Evolutionary conservation across 768 basidiomycete genomes (phyloP).

Genomic region (Mycena leptocephala): DNA sequence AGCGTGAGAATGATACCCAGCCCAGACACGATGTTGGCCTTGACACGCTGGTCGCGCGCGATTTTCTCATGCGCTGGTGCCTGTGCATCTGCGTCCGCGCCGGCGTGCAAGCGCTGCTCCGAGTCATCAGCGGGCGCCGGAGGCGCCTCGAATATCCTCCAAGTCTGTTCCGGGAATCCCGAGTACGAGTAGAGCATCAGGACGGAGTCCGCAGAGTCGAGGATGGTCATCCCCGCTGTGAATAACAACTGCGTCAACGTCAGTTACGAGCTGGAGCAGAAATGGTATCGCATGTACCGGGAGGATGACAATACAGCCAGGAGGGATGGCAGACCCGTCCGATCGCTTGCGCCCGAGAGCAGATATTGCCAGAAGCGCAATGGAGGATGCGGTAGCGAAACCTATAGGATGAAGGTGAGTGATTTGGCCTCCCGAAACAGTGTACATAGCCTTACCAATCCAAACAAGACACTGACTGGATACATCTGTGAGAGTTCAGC

Average conservation of each 20-base stretch:
- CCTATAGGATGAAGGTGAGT: slow-evolving; percentile 59
- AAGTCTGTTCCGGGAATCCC: slow-evolving; percentile 72
- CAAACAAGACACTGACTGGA: slow-evolving; percentile 91
- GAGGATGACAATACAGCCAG: slow-evolving; percentile 80
- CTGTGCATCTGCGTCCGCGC: not conserved
- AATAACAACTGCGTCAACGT: slow-evolving; percentile 83
- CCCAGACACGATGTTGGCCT: slow-evolving; percentile 82
- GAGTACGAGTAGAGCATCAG: too few relatives aligned
- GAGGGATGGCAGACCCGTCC: slow-evolving; percentile 68
- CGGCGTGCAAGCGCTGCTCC: not conserved
- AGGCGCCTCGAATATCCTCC: too few relatives aligned
- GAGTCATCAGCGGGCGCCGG: not conserved
- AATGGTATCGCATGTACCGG: slow-evolving; percentile 71
- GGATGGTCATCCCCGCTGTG: slow-evolving; percentile 90
- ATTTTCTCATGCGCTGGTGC: slow-evolving; percentile 20
- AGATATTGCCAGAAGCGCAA: slow-evolving; percentile 89
- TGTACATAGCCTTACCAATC: slow-evolving; percentile 70
- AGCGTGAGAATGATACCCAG: too few relatives aligned
- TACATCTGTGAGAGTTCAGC: slow-evolving; percentile 76
- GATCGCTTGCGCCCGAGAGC: slow-evolving; percentile 78
- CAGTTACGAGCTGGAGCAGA: slow-evolving; percentile 66
- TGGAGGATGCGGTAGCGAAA: slow-evolving; percentile 94
- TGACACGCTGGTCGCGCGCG: slow-evolving; percentile 50
- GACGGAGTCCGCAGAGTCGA: too few relatives aligned
- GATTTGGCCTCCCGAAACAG: not conserved